Evolutionary conservation across 2,329 filamentous ascomycete species (phyloP).

Genomic region (Coniochaeta hoffmannii): DNA sequence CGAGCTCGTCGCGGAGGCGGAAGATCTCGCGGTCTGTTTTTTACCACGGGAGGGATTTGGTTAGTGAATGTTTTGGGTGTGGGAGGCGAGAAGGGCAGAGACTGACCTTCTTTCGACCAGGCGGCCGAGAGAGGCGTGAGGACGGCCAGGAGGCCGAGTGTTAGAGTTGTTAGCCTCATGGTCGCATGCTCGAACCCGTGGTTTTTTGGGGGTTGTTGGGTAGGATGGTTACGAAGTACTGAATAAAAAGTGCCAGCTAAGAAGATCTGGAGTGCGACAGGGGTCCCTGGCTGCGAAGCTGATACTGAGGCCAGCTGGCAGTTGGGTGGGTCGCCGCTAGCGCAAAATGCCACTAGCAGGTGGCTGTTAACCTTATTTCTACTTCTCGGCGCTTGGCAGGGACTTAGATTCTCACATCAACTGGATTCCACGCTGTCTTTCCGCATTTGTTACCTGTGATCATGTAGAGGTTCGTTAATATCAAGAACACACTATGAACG

Average conservation of each 20-base stretch:
- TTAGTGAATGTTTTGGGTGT: background rate
- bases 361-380: slow-evolving; percentile 1
- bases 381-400: background rate
- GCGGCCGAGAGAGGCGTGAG: slow-evolving; percentile 61
- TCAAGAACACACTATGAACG: no score
- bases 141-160: slow-evolving; percentile 62
- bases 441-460: no score
- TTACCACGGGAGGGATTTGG: slow-evolving; percentile 1
- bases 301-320: slow-evolving; percentile 5
- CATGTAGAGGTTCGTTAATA: no score
- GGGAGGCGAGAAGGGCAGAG: background rate
- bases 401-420: no score
- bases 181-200: slow-evolving; percentile 36
- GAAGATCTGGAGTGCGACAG: background rate
- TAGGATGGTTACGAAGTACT: background rate
- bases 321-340: background rate
- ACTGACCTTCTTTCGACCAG: slow-evolving; percentile 79
- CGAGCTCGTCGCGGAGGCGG: slow-evolving; percentile 82
- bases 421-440: no score
- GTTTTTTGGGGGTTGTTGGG: background rate
- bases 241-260: slow-evolving; percentile 2
- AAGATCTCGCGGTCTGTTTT: slow-evolving; percentile 90
- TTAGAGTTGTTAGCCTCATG: slow-evolving; percentile 66
- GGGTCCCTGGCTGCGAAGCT: background rate
- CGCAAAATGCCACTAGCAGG: background rate